Conservation (phyloP, 495 filamentous ascomycete genomes). For the Aspergillus haitiensis region DNA sequence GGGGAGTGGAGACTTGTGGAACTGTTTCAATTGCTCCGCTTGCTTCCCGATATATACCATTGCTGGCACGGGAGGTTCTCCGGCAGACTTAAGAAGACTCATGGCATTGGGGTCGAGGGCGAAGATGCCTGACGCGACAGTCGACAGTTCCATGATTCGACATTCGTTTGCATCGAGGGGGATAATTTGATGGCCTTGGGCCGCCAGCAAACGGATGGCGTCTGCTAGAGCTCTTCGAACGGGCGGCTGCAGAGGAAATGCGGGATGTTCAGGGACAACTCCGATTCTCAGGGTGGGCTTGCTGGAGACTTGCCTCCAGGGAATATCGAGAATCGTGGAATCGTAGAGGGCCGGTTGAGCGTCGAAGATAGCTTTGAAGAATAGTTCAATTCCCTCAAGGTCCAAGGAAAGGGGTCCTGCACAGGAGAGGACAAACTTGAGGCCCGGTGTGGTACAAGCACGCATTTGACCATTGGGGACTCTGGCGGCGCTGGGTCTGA, state of each 20-base stretch:
- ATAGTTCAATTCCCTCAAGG: conserved; percentile 38
- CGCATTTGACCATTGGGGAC: conserved; percentile 53
- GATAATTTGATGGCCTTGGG: conserved; percentile 48
- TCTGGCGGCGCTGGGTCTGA: conserved; percentile 37
- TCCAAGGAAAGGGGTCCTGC: conserved; percentile 44
- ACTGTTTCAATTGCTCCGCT: not conserved
- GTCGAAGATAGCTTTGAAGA: conserved; percentile 35
- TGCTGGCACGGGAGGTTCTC: conserved; percentile 26
- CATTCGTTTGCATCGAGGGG: conserved; percentile 19
- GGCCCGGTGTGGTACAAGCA: conserved; percentile 49
- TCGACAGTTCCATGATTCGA: conserved; percentile 12
- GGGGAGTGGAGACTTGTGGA: conserved; percentile 1
- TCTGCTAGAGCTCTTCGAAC: conserved; percentile 48
- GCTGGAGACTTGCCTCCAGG: conserved; percentile 43
- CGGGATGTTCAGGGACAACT: conserved; percentile 26
- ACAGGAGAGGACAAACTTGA: conserved; percentile 51
- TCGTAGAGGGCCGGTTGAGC: conserved; percentile 37
- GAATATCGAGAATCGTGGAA: conserved; percentile 35
- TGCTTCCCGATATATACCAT: conserved; percentile 16
- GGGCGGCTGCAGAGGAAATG: conserved; percentile 46
- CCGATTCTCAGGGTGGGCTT: conserved; percentile 29
- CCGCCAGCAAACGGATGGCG: conserved; percentile 43
- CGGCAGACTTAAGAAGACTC: conserved; percentile 18
- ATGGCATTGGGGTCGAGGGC: conserved; percentile 15
- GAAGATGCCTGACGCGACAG: not conserved